These are phyloP conservation scores for Nematodospora valgi DNA, from an alignment of 805 yeast genomes.

Conservation along the genomic window DNA sequence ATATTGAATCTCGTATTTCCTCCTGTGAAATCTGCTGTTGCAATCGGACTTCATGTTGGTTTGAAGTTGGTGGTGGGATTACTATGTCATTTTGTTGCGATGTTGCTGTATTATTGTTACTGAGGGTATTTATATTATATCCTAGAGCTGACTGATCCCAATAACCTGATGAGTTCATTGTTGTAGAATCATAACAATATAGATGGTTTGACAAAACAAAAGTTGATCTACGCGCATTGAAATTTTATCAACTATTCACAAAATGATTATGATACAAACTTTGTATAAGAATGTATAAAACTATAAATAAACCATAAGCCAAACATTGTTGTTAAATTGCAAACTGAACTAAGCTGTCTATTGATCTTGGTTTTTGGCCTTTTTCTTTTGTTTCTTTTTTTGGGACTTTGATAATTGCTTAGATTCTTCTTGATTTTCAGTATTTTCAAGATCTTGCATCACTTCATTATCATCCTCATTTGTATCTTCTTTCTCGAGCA, in stretches of 20 bases:
- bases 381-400: constrained; percentile 6
- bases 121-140: constrained; percentile 2
- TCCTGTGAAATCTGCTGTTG: constrained; percentile 6
- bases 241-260: too few relatives aligned
- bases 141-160: constrained; percentile 21
- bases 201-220: too few relatives aligned
- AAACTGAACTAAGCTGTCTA: too few relatives aligned
- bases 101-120: too few relatives aligned
- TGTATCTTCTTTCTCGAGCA: background rate
- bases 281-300: too few relatives aligned
- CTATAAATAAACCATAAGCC: too few relatives aligned
- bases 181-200: too few relatives aligned
- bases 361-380: constrained; percentile 2
- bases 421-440: constrained; percentile 1
- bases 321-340: too few relatives aligned
- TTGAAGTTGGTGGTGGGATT: background rate
- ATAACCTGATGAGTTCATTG: constrained; percentile 26
- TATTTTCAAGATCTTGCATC: background rate
- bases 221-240: too few relatives aligned
- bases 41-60: constrained; percentile 5
- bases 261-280: too few relatives aligned
- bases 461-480: background rate
- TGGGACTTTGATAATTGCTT: constrained; percentile 5
- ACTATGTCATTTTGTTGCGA: constrained; percentile 1
- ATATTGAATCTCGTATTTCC: constrained; percentile 8